These are phyloP conservation scores for Sungouiella thailandica DNA, from an alignment of 805 yeast genomes.

Conservation along the genomic window DNA sequence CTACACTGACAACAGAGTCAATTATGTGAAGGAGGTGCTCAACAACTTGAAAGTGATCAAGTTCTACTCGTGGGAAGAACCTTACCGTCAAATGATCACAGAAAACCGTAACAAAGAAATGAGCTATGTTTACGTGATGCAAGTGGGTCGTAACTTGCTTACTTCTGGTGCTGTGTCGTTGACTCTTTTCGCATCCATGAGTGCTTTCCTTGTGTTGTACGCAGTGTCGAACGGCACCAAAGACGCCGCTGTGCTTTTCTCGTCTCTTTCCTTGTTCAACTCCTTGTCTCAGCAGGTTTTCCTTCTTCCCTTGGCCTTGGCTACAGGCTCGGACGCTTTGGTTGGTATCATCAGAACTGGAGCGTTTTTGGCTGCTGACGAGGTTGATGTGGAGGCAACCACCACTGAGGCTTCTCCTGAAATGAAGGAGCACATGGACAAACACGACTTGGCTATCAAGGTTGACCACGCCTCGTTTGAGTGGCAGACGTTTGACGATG, in stretches of 20 bases:
- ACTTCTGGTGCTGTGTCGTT: slow-evolving; percentile 54
- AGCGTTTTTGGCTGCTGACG: slow-evolving; percentile 44
- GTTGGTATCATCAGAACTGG: slow-evolving; percentile 58
- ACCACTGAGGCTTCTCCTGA: slow-evolving; percentile 23
- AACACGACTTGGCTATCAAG: slow-evolving; percentile 38
- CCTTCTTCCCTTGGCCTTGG: slow-evolving; percentile 65
- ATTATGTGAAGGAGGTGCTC: slow-evolving; percentile 71
- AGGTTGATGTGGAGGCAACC: slow-evolving; percentile 32
- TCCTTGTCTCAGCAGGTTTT: slow-evolving; percentile 58
- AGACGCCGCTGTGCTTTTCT: slow-evolving; percentile 59
- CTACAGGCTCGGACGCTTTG: slow-evolving; percentile 63
- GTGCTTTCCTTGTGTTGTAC: slow-evolving; percentile 40
- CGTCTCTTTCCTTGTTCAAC: slow-evolving; percentile 66
- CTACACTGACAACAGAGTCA: slow-evolving; percentile 73
- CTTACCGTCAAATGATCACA: slow-evolving; percentile 57
- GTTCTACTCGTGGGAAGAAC: slow-evolving; percentile 87
- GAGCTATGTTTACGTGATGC: slow-evolving; percentile 54
- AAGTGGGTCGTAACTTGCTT: slow-evolving; percentile 54
- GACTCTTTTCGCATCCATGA: slow-evolving; percentile 65
- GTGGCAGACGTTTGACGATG: slow-evolving; percentile 48
- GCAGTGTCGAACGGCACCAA: slow-evolving; percentile 22
- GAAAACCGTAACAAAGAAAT: slow-evolving; percentile 60
- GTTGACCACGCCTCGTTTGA: slow-evolving; percentile 53
- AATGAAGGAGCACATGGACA: slow-evolving; percentile 19
- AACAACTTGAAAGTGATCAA: slow-evolving; percentile 77